Conservation (phyloP, 805 yeast species). For the Diddensiella santjacobensis region DNA sequence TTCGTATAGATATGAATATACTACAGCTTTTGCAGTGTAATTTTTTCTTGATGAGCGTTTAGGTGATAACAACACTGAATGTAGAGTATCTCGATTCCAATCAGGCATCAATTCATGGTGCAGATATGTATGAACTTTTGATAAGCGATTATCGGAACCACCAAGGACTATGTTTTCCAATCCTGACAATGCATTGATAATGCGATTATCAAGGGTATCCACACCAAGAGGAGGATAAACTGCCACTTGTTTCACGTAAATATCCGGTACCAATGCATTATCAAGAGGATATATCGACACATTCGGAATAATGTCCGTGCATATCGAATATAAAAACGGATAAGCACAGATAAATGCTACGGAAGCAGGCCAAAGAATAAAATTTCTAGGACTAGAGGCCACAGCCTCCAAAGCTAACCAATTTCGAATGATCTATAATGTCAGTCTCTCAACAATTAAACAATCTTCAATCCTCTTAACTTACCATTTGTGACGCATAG, state of each 20-base stretch:
- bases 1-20: background rate
- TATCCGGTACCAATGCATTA: slow-evolving; percentile 18
- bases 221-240: slow-evolving; percentile 21
- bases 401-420: slow-evolving; percentile 6
- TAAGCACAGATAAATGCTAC: slow-evolving; percentile 46
- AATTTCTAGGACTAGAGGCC: background rate
- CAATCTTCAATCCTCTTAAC: too few species aligned
- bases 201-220: slow-evolving; percentile 1
- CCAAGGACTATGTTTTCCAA: background rate
- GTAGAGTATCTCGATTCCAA: background rate
- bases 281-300: slow-evolving; percentile 11
- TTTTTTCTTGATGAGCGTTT: background rate
- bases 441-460: too few species aligned
- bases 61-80: background rate
- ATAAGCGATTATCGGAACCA: background rate
- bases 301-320: slow-evolving; percentile 26
- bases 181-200: background rate
- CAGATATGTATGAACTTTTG: background rate
- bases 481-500: background rate
- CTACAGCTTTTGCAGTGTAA: background rate
- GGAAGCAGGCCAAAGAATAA: slow-evolving; percentile 48
- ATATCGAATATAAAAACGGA: slow-evolving; percentile 43
- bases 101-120: background rate
- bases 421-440: background rate
- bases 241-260: slow-evolving; percentile 37